Base-by-base conservation (phyloP, 1,139 yeast species). In the Geotrichum carabidarum region DNA sequence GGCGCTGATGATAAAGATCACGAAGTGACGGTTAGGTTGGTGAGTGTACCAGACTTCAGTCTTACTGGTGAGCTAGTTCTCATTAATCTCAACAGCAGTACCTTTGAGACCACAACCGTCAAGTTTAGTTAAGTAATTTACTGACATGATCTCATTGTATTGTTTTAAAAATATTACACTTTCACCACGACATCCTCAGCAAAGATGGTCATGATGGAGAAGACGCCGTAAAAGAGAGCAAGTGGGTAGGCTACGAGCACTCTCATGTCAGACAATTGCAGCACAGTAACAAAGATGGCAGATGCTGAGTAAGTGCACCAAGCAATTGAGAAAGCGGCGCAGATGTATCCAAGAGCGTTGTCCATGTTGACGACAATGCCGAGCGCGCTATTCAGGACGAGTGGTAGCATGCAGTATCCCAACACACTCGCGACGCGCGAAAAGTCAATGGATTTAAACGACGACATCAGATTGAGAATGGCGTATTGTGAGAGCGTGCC, bases 261-360 rank as follows among this genome's bases (percentile, higher is more conserved):
- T 65, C 99, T 81, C 62, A 93, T 96, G 63, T 90, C 88, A 56
- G 85, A 83, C 59, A 94, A 77, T 65, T 84, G 88, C 65, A 93
- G 76, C 36, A 88, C 91, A 9, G 93, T 81, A 57, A 90, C 95
- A 64, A 94, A 88, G 67, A 93, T 88, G 1, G 96, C 98, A 15
- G 96, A 86, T 0, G 98, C 90, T 1, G 97, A 83, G 72, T 84
- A 86, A 0, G 99, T 90, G 69, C 97, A 88, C 98, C 99, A 93
- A 37, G 78, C 71, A n/a, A 91, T 90, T 14, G 91, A 83, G 44
- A 87, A 61, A 0, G 80, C 76, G 56, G 95, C 83, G 51, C 86
- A 65, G 1, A 79, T 60, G 68, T 90, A 91, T 1, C 99, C 99
- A 37, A 83, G 41, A 4, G 80, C 65, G 65, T 88, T 88, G 68